Conservation (phyloP, 331 rosid genomes). For the Rhamnella rubrinervis region DNA sequence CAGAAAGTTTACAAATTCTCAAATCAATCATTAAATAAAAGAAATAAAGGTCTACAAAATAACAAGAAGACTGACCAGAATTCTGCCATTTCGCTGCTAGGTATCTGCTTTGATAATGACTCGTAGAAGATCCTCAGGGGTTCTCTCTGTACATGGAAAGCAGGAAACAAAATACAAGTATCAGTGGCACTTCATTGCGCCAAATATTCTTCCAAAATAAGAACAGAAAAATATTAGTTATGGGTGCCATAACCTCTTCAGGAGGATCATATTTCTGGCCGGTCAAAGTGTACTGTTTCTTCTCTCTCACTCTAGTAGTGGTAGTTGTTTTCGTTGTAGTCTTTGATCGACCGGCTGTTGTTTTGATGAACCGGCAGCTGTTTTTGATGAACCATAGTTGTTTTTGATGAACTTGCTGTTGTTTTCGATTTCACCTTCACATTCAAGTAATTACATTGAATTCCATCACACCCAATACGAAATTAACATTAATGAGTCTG, state of each 20-base stretch:
- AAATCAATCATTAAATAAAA: constrained; percentile 6
- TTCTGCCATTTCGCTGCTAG: constrained; percentile 90
- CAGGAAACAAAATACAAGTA: constrained; percentile 23
- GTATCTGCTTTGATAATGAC: constrained; percentile 79
- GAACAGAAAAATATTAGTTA: constrained; percentile 20
- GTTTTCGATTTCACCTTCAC: constrained; percentile 69
- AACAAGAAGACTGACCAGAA: constrained; percentile 57
- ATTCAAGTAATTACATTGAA: constrained; percentile 16
- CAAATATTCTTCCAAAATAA: constrained; percentile 8
- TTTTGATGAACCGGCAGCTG: constrained; percentile 35
- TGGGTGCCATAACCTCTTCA: constrained; percentile 64
- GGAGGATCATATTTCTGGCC: constrained; percentile 96
- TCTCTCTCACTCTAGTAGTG: constrained; percentile 62
- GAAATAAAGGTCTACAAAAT: background rate
- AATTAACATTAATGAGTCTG: constrained; percentile 11
- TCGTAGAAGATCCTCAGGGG: constrained; percentile 83
- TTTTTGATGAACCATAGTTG: too few species aligned
- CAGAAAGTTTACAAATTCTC: background rate
- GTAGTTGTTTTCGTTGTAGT: constrained; percentile 12
- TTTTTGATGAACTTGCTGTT: constrained; percentile 33
- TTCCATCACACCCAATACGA: constrained; percentile 26
- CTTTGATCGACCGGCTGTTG: constrained; percentile 8
- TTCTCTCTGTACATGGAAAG: constrained; percentile 70
- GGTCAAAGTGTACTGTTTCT: constrained; percentile 70
- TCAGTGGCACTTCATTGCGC: constrained; percentile 14